These are phyloP conservation scores for Penicillium roqueforti DNA, from an alignment of 495 filamentous ascomycete species.

Conservation along the genomic window DNA sequence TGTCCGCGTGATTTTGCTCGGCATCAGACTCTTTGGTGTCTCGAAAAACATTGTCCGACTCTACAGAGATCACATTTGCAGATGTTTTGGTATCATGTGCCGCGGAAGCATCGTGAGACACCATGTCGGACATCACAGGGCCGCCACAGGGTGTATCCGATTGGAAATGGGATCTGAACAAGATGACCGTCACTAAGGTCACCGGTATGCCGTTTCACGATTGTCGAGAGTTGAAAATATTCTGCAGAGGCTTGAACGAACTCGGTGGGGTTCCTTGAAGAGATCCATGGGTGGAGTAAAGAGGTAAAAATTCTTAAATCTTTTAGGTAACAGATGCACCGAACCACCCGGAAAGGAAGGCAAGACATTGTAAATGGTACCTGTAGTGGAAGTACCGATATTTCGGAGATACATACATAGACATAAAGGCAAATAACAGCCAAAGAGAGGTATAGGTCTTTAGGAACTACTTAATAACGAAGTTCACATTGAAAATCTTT, in stretches of 20 bases:
- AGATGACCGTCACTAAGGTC: too few relatives aligned
- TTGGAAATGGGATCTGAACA: too few relatives aligned
- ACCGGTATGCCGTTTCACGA: too few relatives aligned
- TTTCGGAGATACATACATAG: too few relatives aligned
- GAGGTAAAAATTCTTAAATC: constrained; percentile 11
- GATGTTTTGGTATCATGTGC: constrained; percentile 3
- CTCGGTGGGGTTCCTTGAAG: constrained; percentile 15
- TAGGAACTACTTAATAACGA: too few relatives aligned
- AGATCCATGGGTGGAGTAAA: constrained; percentile 7
- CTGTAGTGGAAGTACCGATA: too few relatives aligned
- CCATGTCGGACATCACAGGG: constrained; percentile 12
- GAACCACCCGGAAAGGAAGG: constrained; percentile 11
- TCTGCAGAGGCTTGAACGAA: constrained; percentile 10
- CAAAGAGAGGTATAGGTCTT: too few relatives aligned
- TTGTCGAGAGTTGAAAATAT: not conserved
- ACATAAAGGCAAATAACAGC: too few relatives aligned
- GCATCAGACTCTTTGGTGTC: constrained; percentile 25
- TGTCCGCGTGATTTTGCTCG: constrained; percentile 18
- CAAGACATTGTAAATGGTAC: too few relatives aligned
- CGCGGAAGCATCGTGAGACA: constrained; percentile 10
- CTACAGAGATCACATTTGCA: constrained; percentile 4
- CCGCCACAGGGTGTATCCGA: not conserved
- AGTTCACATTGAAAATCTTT: too few relatives aligned
- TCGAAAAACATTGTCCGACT: constrained; percentile 14
- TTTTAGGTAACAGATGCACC: constrained; percentile 24